Base-by-base conservation (phyloP, 345 rosid genomes). In the Lumnitzera racemosa region DNA sequence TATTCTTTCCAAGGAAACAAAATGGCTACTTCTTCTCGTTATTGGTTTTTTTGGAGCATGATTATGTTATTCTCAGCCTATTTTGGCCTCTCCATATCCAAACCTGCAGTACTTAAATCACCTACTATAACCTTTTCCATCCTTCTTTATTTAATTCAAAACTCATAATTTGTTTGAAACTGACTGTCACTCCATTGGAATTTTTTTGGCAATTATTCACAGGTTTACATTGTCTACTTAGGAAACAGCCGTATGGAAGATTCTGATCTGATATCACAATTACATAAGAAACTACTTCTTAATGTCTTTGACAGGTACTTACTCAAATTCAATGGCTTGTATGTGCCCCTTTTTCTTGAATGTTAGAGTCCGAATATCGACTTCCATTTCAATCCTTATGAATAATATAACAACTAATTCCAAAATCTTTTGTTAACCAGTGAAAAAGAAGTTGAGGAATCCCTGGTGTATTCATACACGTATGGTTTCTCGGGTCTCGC, bases 181-280 rank as follows among this genome's bases (percentile, higher is more conserved):
- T 36, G 9, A 36, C 10, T 36, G 43, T 36, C 43, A n/a, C 20
- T 66, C 15, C 46, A 8, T 59, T 46, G 27, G 24, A 15, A 2
- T 3, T 52, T 51, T 51, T 24, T 53, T 65, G 15, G 41, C 54
- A 11, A 2, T 60, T 23, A 49, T 77, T 24, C 31, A 70, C 72
- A 83, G 89, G 87, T 89, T 63, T 81, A 89, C 73, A 72, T 89
- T 56, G 84, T 86, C 13, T 86, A 89, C 68, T 56, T 86, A 56
- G 90, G 92, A 25, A 72, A 50, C 56, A 77, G 47, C 73, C 81
- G 52, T 55, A 11, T 65, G 61, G 57, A 47, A n/a, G 73, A 72
- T 51, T 70, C 72, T 25, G 36, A 43, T 24, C 71, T 77, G 62
- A 66, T 81, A 58, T 75, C 83, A 15, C 65, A 57, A 15, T 76